Evolutionary conservation across 441 rosid species (phyloP), one percentile per base, ranked within the genome.

Genomic region (Arabidopsis hybrid): DNA sequence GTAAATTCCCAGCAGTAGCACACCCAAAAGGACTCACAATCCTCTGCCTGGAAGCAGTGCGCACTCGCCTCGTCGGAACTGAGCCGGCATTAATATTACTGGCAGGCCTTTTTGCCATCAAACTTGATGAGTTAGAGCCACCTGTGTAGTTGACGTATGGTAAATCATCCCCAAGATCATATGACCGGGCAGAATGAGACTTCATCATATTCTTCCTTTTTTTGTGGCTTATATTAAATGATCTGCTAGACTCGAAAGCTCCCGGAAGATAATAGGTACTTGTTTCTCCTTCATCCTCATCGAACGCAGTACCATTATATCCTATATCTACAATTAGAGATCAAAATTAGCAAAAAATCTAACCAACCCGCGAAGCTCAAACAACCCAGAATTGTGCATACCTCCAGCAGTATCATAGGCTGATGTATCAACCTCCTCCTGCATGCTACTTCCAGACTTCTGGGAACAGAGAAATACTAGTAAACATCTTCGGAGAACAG

Each of bases 271-370:
- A 87, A 75, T 87, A 92, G 31, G 87, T 67, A 73, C 88, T 87
- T 63, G 95, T 91, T 83, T 89, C 99, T 66, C 88, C 96, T 80
- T 93, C 99, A 78, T 92, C 98, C 68, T 96, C 98, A 72, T 92
- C 88, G 61, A 86, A 89, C 18, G 76, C 78, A 82, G 67, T 79
- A 60, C 79, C 89, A 53, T 70, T 78, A 77, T 88, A 92, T 61
- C 79, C 90, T 80, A 80, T 79, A 58, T 89, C 98, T 89, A 85
- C 62, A 76, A 60, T 82, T 46, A 47, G 61, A 63, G 26, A 21
- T 31, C 64, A 66, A 74, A 81, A 82, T 74, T 50, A 76, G 73
- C 35, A 80, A 7, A 68, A 68, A 67, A 40, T 35, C 17, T 68
- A 75, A 75, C 43, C 34, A 80, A 70, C 45, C 78, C n/a, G 36